phyloP scores from a whole-genome alignment of 2,329 filamentous ascomycete species.

The Trichoderma semiorbis region DNA sequence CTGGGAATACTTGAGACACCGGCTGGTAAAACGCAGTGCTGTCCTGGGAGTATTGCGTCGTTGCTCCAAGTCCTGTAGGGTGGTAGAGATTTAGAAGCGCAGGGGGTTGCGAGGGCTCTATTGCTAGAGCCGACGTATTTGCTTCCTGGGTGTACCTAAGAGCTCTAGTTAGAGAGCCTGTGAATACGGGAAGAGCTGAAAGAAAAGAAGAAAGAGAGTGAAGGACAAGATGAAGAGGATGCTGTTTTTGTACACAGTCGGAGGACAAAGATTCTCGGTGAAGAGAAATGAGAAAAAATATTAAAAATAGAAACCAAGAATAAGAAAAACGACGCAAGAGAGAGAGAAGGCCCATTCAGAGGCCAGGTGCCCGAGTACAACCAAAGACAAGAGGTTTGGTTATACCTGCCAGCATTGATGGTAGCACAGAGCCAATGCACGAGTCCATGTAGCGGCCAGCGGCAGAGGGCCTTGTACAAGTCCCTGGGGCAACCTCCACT shows the following conservation, averaged over 20 bases:
- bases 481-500: constrained; percentile 2
- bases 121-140: constrained; percentile 49
- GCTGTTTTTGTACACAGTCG: neutral
- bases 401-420: constrained; percentile 42
- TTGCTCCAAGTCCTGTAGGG: constrained; percentile 45
- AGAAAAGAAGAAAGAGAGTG: neutral
- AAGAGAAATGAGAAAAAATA: neutral
- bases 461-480: constrained; percentile 16
- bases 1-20: constrained; percentile 44
- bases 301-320: neutral
- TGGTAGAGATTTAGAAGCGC: constrained; percentile 52
- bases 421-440: constrained; percentile 37
- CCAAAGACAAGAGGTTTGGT: constrained; percentile 30
- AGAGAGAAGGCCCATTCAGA: constrained; percentile 19
- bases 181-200: neutral
- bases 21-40: constrained; percentile 45
- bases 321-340: constrained; percentile 16
- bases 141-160: constrained; percentile 55
- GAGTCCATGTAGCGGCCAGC: constrained; percentile 17
- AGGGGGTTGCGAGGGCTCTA: constrained; percentile 52
- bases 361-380: constrained; percentile 25
- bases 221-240: neutral
- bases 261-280: neutral
- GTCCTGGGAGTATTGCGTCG: constrained; percentile 49
- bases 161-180: constrained; percentile 23